phyloP scores from a whole-genome alignment of 495 filamentous ascomycete species.

The Neurospora pannonica region DNA sequence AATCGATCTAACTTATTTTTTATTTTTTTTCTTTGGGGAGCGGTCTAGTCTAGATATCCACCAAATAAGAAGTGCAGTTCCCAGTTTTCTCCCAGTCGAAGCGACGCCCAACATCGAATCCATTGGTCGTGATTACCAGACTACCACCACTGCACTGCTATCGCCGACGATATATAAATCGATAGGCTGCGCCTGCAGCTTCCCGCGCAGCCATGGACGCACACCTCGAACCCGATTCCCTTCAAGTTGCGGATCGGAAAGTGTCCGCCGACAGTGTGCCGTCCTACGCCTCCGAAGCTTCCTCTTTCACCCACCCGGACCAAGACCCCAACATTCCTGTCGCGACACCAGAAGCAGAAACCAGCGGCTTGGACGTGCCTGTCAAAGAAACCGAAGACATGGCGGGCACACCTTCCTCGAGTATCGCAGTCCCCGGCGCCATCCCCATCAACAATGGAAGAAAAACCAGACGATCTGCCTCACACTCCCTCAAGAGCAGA shows the following conservation, averaged over 20 bases:
- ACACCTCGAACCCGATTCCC: background rate
- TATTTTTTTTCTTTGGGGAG: background rate
- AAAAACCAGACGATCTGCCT: conserved; percentile 1
- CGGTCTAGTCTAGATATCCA: background rate
- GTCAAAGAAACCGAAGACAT: background rate
- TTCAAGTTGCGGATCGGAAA: background rate
- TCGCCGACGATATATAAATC: background rate
- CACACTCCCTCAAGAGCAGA: conserved; percentile 35
- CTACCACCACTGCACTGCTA: background rate
- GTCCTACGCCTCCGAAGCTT: background rate
- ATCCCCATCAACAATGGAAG: conserved; percentile 1
- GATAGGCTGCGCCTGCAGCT: background rate
- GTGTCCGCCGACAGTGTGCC: background rate
- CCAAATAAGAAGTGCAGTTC: background rate
- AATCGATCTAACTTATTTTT: background rate
- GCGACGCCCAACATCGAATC: background rate
- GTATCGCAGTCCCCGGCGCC: background rate
- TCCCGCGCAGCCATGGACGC: background rate
- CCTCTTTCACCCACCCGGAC: background rate
- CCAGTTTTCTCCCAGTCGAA: background rate
- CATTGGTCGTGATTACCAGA: background rate
- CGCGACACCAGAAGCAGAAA: background rate
- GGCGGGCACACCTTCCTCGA: background rate
- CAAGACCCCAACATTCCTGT: background rate
- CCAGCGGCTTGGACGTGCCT: background rate